Evolutionary conservation across 2,329 filamentous ascomycete genomes (phyloP).

Genomic region (Phyllosticta ampelicida): DNA sequence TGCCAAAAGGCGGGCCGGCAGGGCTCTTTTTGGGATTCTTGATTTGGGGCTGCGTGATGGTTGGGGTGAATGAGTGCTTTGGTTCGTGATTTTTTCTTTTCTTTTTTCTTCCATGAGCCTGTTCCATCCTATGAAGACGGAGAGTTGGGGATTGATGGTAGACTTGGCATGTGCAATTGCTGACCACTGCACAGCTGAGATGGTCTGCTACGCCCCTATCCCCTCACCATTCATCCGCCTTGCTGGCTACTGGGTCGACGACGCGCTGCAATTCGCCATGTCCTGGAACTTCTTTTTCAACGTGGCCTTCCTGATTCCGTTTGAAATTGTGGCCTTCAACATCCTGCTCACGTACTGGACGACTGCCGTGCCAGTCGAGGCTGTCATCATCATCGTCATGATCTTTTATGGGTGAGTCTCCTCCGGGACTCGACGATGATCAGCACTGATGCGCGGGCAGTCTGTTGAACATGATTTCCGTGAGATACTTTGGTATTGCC

Average conservation of each 20-base stretch:
- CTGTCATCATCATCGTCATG: conserved; percentile 3
- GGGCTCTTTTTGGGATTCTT: conserved; percentile 1
- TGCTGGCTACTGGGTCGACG: conserved; percentile 10
- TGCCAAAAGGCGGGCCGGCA: conserved; percentile 3
- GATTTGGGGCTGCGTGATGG: conserved; percentile 5
- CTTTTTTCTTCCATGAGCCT: not conserved
- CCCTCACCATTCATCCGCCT: conserved; percentile 5
- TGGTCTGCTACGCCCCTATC: conserved; percentile 4
- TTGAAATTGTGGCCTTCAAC: conserved; percentile 31
- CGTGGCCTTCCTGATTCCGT: conserved; percentile 28
- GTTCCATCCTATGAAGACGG: too few species aligned
- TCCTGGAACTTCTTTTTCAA: conserved; percentile 21
- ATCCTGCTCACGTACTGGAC: conserved; percentile 35
- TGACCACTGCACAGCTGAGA: not conserved
- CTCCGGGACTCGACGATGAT: not conserved
- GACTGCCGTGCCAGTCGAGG: conserved; percentile 13
- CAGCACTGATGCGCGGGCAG: conserved; percentile 18
- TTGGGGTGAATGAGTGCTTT: conserved; percentile 6
- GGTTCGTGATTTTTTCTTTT: not conserved
- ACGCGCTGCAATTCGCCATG: conserved; percentile 13
- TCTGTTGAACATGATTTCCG: conserved; percentile 36
- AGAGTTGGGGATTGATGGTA: not conserved
- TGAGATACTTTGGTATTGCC: conserved; percentile 42
- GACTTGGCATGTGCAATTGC: not conserved
- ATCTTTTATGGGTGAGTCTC: not conserved